Conservation (phyloP, 169 alveolate genomes). For the Cryptosporidium andersoni region DNA sequence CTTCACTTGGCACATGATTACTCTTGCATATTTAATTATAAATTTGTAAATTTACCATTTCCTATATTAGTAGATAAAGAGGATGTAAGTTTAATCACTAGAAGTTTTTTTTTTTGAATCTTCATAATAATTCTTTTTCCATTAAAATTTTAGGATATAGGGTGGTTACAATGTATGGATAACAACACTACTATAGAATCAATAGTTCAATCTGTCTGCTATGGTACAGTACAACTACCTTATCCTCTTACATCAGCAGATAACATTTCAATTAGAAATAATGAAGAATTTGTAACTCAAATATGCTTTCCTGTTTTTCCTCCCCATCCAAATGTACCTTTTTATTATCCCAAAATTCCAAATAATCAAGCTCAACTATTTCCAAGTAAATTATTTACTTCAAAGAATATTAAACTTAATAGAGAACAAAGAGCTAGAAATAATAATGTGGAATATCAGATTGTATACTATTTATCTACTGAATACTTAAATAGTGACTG, state of each 20-base stretch:
- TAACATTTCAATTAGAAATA: slow-evolving; percentile 14
- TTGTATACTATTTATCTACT: background rate
- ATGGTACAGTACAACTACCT: slow-evolving; percentile 40
- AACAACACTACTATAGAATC: background rate
- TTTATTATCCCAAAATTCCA: slow-evolving; percentile 36
- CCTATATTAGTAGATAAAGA: slow-evolving; percentile 51
- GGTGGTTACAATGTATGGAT: slow-evolving; percentile 9
- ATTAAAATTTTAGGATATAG: slow-evolving; percentile 7
- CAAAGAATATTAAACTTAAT: background rate
- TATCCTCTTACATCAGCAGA: slow-evolving; percentile 48
- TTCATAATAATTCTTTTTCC: background rate
- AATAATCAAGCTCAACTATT: slow-evolving; percentile 1
- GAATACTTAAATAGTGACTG: background rate
- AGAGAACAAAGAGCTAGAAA: background rate
- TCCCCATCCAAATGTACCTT: slow-evolving; percentile 26
- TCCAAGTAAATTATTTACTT: slow-evolving; percentile 23
- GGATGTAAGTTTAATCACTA: slow-evolving; percentile 25
- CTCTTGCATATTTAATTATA: slow-evolving; percentile 35
- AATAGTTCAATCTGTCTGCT: slow-evolving; percentile 21
- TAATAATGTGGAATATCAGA: background rate
- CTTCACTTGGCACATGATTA: background rate
- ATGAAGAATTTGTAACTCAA: slow-evolving; percentile 51
- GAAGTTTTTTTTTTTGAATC: background rate
- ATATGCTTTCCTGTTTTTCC: slow-evolving; percentile 28
- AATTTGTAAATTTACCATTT: slow-evolving; percentile 4